Evolutionary conservation across 352 stramenopile genomes (phyloP).

Genomic region (Thraustochytrium striatum): DNA sequence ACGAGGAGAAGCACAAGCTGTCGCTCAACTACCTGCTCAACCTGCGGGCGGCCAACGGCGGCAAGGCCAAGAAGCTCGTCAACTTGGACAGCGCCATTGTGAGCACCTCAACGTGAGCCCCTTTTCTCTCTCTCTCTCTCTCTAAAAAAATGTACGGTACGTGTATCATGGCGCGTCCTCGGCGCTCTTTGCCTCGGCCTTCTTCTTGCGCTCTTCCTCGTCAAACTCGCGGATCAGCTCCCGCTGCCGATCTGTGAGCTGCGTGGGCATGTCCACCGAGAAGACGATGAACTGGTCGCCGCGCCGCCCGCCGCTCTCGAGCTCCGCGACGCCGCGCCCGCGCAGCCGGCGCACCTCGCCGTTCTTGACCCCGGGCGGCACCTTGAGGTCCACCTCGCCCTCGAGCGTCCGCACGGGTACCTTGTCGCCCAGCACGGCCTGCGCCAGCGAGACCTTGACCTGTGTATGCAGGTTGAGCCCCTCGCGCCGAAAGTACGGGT

Average conservation of each 20-base stretch:
- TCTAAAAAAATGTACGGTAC: no score
- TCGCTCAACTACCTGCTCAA: slow-evolving; percentile 23
- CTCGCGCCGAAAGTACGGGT: slow-evolving; percentile 1
- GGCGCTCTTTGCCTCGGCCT: neutral
- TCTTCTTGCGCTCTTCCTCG: slow-evolving; percentile 21
- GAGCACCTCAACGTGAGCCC: no score
- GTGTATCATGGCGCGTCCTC: no score
- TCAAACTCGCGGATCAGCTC: slow-evolving; percentile 49
- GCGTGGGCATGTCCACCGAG: slow-evolving; percentile 22
- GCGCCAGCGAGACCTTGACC: neutral
- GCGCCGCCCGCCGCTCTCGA: neutral
- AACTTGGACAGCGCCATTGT: no score
- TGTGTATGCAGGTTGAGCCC: slow-evolving; percentile 31
- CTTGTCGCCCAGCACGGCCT: slow-evolving; percentile 40
- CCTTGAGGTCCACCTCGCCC: slow-evolving; percentile 43
- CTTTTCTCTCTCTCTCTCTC: no score
- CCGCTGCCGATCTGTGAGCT: slow-evolving; percentile 40
- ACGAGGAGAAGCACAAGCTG: neutral
- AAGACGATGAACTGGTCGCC: slow-evolving; percentile 42
- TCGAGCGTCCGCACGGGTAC: slow-evolving; percentile 27
- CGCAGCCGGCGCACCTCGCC: slow-evolving; percentile 25
- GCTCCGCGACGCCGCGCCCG: neutral
- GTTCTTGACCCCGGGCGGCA: neutral
- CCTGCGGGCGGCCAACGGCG: neutral
- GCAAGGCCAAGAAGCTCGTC: neutral